Evolutionary conservation across 169 alveolate species (phyloP).

Genomic region (Hammondia hammondi): DNA sequence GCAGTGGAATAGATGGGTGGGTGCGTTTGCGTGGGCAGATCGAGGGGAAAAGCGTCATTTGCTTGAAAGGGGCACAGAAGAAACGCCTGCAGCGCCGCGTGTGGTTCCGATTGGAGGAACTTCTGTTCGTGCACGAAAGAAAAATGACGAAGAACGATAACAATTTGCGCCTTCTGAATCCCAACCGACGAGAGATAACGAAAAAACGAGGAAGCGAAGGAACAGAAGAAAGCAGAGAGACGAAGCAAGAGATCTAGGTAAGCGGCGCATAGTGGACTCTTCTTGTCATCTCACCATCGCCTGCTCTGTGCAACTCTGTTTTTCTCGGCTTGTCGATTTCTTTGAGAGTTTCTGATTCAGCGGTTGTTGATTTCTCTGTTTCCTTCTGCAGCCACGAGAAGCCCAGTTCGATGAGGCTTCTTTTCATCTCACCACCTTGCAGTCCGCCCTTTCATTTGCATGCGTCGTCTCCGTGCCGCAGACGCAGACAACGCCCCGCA

Average conservation of each 20-base stretch:
- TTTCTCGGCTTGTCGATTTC: background rate
- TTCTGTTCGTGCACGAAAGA: background rate
- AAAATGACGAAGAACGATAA: background rate
- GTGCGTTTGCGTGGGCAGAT: too few relatives aligned
- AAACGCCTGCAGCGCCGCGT: too few relatives aligned
- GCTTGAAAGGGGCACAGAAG: too few relatives aligned
- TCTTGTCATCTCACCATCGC: too few relatives aligned
- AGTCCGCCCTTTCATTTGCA: conserved; percentile 25
- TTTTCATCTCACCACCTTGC: conserved; percentile 3
- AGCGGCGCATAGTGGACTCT: too few relatives aligned
- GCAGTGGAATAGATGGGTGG: too few relatives aligned
- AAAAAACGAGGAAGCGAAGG: background rate
- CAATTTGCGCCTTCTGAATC: too few relatives aligned
- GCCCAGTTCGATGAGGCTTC: background rate
- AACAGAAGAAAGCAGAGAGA: background rate
- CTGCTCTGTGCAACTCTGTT: background rate
- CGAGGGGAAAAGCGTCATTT: too few relatives aligned
- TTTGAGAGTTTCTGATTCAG: background rate
- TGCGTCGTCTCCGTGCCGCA: background rate
- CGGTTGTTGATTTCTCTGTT: background rate
- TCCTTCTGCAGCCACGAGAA: background rate
- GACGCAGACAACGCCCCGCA: background rate
- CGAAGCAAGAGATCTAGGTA: background rate
- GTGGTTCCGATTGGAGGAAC: too few relatives aligned
- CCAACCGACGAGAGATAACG: background rate